Evolutionary conservation across 2,329 filamentous ascomycete species (phyloP).

Genomic region (Alternaria arbusti): DNA sequence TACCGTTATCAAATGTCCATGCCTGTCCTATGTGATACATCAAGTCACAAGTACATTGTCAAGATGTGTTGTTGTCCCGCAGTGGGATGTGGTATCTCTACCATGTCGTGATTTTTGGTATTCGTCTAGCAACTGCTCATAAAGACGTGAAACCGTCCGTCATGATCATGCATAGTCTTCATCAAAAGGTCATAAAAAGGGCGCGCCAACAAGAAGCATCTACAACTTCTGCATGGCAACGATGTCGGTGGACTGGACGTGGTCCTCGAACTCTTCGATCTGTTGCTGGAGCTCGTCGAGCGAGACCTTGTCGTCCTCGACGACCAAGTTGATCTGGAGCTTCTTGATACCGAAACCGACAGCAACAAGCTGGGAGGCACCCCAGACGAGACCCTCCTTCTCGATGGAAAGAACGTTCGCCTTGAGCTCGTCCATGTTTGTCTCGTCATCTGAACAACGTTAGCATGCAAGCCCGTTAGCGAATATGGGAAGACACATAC

Average conservation of each 20-base stretch:
- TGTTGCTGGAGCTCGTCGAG: conserved; percentile 83
- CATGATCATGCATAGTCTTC: conserved; percentile 27
- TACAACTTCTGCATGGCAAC: conserved; percentile 60
- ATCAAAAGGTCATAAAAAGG: conserved; percentile 17
- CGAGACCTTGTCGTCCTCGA: conserved; percentile 97
- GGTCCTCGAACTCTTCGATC: conserved; percentile 89
- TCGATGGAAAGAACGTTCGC: conserved; percentile 80
- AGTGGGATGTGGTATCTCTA: conserved; percentile 30
- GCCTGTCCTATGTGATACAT: background rate
- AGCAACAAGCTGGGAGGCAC: conserved; percentile 84
- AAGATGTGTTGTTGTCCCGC: conserved; percentile 17
- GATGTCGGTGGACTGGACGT: conserved; percentile 95
- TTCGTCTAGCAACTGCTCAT: conserved; percentile 41
- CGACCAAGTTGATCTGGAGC: conserved; percentile 96
- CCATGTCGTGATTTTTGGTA: conserved; percentile 31
- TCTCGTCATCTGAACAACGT: conserved; percentile 77
- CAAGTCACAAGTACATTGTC: conserved; percentile 8
- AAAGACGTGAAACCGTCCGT: conserved; percentile 41
- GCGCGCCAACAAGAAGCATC: conserved; percentile 17
- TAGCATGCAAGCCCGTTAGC: conserved; percentile 14
- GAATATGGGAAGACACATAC: conserved; percentile 62
- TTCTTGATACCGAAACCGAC: conserved; percentile 99
- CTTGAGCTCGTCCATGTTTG: conserved; percentile 85
- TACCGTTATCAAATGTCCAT: background rate
- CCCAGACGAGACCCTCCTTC: conserved; percentile 96